phyloP scores from a whole-genome alignment of 306 rosid species.

The Citrullus amarus region DNA sequence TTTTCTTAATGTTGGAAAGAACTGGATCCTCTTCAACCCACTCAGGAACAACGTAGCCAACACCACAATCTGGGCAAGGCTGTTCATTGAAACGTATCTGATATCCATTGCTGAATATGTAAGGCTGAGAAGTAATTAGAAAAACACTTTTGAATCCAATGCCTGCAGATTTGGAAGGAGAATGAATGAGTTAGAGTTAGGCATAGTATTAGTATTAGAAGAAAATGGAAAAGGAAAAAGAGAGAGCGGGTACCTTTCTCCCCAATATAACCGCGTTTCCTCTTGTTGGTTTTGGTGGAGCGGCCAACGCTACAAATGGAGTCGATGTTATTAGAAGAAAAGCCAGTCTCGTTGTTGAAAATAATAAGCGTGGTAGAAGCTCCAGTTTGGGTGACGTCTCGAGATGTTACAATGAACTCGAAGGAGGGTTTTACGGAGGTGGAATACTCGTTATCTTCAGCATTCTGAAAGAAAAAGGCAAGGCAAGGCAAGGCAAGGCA shows the following conservation, averaged over 20 bases:
- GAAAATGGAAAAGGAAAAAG: no score
- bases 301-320: conserved; percentile 74
- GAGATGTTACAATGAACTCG: conserved; percentile 46
- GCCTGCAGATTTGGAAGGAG: conserved; percentile 24
- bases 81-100: conserved; percentile 53
- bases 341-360: conserved; percentile 68
- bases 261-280: conserved; percentile 61
- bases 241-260: conserved; percentile 44
- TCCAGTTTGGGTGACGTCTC: conserved; percentile 55
- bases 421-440: conserved; percentile 36
- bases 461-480: conserved; percentile 28
- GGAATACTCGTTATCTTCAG: conserved; percentile 58
- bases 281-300: conserved; percentile 59
- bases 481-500: no score
- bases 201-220: no score
- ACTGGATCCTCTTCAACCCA: conserved; percentile 66
- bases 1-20: conserved; percentile 24
- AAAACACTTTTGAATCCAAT: conserved; percentile 89
- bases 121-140: conserved; percentile 48
- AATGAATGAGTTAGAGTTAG: no score
- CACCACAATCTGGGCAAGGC: conserved; percentile 54
- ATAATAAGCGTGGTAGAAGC: conserved; percentile 15
- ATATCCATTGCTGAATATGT: conserved; percentile 69
- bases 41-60: conserved; percentile 78
- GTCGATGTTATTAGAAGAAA: conserved; percentile 40